These are phyloP conservation scores for Cercospora canescens DNA, from an alignment of 2,329 filamentous ascomycete species.

Conservation along the genomic window DNA sequence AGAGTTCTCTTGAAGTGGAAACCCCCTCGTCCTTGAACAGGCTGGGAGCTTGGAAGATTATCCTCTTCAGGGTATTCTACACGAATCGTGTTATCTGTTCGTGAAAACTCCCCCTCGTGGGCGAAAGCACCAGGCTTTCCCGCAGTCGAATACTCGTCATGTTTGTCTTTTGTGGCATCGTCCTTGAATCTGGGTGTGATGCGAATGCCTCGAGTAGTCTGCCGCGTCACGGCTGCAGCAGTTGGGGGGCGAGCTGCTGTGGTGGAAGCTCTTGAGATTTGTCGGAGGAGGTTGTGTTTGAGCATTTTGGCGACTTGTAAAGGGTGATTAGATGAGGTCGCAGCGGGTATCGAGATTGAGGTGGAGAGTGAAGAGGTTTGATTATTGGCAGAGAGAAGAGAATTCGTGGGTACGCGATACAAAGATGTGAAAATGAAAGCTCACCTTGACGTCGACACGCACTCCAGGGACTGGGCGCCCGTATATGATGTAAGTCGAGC, in stretches of 20 bases:
- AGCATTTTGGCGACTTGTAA: constrained; percentile 28
- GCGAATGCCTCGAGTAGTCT: constrained; percentile 23
- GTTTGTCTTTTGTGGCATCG: constrained; percentile 31
- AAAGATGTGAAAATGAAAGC: constrained; percentile 3
- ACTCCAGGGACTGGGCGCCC: constrained; percentile 3
- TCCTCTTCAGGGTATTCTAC: constrained; percentile 80
- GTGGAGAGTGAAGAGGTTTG: not conserved
- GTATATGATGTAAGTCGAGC: constrained; percentile 4
- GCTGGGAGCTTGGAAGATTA: constrained; percentile 69
- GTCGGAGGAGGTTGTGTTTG: constrained; percentile 34
- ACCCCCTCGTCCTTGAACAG: constrained; percentile 74
- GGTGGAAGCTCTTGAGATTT: constrained; percentile 35
- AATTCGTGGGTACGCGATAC: not conserved
- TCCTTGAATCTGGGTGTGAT: constrained; percentile 25
- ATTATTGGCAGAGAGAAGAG: not conserved
- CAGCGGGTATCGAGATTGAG: not conserved
- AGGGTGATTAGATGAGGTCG: not conserved
- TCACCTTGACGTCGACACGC: constrained; percentile 8
- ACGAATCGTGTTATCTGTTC: constrained; percentile 75
- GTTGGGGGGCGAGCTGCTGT: constrained; percentile 29
- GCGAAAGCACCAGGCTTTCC: constrained; percentile 38
- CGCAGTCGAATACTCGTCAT: constrained; percentile 34
- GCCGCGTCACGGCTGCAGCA: constrained; percentile 27
- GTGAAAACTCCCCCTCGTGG: constrained; percentile 69
- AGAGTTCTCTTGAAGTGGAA: constrained; percentile 83